phyloP scores from a whole-genome alignment of 768 basidiomycete species.

The Epithele typhae region DNA sequence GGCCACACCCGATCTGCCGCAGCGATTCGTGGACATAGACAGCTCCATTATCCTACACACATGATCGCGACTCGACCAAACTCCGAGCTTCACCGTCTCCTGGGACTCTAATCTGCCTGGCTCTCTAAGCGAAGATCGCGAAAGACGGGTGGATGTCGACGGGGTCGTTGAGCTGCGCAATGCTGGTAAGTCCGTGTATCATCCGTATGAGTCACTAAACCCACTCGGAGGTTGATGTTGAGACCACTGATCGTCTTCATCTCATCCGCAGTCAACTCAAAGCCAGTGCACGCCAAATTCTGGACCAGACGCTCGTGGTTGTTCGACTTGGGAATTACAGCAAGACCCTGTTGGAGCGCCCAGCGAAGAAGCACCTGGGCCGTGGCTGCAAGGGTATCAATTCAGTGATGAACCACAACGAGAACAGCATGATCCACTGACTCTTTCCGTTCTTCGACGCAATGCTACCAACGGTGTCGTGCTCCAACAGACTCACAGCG shows the following conservation, averaged over 20 bases:
- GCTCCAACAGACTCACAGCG: conserved; percentile 48
- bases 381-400: not conserved
- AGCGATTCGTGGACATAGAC: too few relatives aligned
- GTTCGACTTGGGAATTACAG: conserved; percentile 48
- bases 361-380: conserved; percentile 47
- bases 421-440: conserved; percentile 21
- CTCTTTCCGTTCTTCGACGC: conserved; percentile 52
- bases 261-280: conserved; percentile 54
- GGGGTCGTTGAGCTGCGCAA: conserved; percentile 62
- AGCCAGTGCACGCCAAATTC: conserved; percentile 44
- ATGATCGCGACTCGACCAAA: too few relatives aligned
- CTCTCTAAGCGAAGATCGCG: conserved; percentile 59
- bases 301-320: conserved; percentile 32
- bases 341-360: conserved; percentile 43
- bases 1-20: too few relatives aligned
- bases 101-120: too few relatives aligned
- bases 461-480: conserved; percentile 39
- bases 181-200: too few relatives aligned
- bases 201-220: conserved; percentile 17
- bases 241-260: conserved; percentile 52
- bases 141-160: conserved; percentile 60
- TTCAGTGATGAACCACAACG: not conserved
- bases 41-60: too few relatives aligned
- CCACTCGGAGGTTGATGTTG: conserved; percentile 60
- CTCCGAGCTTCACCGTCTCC: too few relatives aligned